phyloP scores from a whole-genome alignment of 257 asterid genomes.

The Striga asiatica region DNA sequence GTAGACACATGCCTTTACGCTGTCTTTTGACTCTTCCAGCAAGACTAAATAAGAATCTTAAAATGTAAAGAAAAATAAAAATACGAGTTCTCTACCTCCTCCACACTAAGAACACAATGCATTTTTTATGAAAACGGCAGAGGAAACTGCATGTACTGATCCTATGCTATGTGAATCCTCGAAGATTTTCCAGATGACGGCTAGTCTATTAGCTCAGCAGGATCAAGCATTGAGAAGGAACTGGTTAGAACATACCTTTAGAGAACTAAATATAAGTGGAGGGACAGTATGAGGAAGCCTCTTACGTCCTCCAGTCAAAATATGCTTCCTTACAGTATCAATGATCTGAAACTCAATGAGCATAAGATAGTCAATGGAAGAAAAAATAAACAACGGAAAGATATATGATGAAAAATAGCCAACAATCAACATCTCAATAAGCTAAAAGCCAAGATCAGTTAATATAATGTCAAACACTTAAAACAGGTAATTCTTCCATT shows the following conservation, averaged over 20 bases:
- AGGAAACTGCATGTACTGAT: constrained; percentile 10
- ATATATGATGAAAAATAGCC: background rate
- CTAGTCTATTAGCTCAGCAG: background rate
- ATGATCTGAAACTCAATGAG: constrained; percentile 54
- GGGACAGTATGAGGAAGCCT: constrained; percentile 89
- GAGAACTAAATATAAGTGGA: constrained; percentile 74
- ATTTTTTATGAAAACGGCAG: no score
- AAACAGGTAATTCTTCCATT: no score
- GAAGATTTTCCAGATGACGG: constrained; percentile 6
- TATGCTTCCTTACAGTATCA: constrained; percentile 72
- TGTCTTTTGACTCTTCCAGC: no score
- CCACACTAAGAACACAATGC: no score
- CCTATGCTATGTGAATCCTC: constrained; percentile 7
- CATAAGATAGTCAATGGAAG: constrained; percentile 7
- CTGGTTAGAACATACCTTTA: constrained; percentile 44
- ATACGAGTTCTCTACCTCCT: no score
- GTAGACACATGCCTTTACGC: no score
- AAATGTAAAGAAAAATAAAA: no score
- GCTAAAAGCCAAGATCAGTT: background rate
- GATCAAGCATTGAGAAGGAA: constrained; percentile 14
- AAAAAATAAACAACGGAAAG: constrained; percentile 1
- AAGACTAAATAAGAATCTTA: constrained; percentile 1
- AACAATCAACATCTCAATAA: background rate
- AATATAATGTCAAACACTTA: no score
- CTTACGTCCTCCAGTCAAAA: constrained; percentile 78